Percentiles rank a stretch among this genome's conserved stretches.
phyloP scores from a whole-genome alignment of 2,329 filamentous ascomycete genomes.

The Claviceps sp. region DNA sequence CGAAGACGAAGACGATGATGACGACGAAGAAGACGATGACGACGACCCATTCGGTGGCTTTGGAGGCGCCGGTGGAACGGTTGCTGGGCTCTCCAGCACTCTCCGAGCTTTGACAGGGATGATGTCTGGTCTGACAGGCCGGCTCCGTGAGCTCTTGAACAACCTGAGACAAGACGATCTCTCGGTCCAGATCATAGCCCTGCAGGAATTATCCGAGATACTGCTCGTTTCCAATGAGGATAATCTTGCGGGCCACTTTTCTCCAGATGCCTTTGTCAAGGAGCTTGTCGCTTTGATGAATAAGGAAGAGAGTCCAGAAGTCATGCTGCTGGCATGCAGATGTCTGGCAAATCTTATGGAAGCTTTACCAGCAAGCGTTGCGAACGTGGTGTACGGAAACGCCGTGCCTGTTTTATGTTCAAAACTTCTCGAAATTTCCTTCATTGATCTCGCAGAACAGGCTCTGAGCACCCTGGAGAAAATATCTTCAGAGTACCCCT shows the following conservation, averaged over 20 bases:
- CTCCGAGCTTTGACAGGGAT: conserved; percentile 81
- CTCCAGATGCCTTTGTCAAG: conserved; percentile 87
- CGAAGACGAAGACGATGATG: conserved; percentile 38
- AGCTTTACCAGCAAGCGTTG: conserved; percentile 79
- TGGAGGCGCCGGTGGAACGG: conserved; percentile 48
- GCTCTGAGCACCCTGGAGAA: conserved; percentile 93
- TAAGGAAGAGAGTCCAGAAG: conserved; percentile 87
- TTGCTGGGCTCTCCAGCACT: conserved; percentile 61
- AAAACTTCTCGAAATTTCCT: conserved; percentile 90
- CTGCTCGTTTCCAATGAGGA: conserved; percentile 93
- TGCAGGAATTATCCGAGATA: conserved; percentile 88
- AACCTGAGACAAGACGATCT: conserved; percentile 76
- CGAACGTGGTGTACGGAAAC: conserved; percentile 93
- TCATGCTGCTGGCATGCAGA: conserved; percentile 92
- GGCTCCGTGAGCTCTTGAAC: conserved; percentile 63
- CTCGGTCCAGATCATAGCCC: conserved; percentile 77
- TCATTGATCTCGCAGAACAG: conserved; percentile 95
- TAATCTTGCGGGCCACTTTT: conserved; percentile 88
- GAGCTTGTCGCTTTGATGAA: conserved; percentile 88
- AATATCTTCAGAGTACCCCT: conserved; percentile 91
- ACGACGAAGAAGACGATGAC: conserved; percentile 52
- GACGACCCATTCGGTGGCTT: conserved; percentile 53
- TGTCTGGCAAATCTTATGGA: conserved; percentile 98
- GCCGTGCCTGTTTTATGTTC: conserved; percentile 90
- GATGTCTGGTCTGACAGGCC: conserved; percentile 71